Conservation (phyloP, 108 stramenopile genomes). For the Nitzschia palea region DNA sequence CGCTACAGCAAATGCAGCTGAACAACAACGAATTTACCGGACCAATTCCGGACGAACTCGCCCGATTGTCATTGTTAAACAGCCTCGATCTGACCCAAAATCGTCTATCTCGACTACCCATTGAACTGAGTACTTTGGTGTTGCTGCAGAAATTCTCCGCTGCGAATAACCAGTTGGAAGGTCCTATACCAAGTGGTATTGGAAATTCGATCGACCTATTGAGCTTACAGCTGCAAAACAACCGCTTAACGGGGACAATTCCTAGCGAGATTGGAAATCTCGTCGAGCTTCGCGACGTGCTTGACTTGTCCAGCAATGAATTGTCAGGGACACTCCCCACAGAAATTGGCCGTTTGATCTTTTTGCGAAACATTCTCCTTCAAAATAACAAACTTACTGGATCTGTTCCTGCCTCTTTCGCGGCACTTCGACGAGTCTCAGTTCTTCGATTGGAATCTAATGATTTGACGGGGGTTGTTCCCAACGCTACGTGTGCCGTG, state of each 20-base stretch:
- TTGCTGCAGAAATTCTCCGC: constrained; percentile 36
- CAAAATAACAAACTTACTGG: constrained; percentile 18
- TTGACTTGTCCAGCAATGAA: constrained; percentile 21
- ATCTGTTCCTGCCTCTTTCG: constrained; percentile 16
- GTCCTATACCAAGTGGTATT: constrained; percentile 18
- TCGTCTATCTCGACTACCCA: constrained; percentile 26
- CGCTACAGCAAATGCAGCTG: constrained; percentile 22
- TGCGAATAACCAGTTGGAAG: constrained; percentile 38
- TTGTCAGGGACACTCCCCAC: constrained; percentile 17
- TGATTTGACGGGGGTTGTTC: constrained; percentile 16
- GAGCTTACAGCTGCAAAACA: neutral
- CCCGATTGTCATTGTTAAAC: constrained; percentile 22
- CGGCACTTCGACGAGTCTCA: neutral
- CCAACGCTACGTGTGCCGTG: constrained; percentile 12
- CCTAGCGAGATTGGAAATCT: constrained; percentile 37
- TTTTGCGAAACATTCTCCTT: constrained; percentile 15
- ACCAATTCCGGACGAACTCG: constrained; percentile 45
- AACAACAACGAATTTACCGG: constrained; percentile 45
- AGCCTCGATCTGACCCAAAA: constrained; percentile 39
- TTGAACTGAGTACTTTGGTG: constrained; percentile 32
- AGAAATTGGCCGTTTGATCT: constrained; percentile 10
- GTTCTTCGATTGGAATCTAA: constrained; percentile 20
- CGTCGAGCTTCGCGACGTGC: neutral
- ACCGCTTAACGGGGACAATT: constrained; percentile 28
- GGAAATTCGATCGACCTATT: neutral